Base-by-base conservation (phyloP, 2,329 filamentous ascomycete genomes). In the Ophiosphaerella herpotricha region DNA sequence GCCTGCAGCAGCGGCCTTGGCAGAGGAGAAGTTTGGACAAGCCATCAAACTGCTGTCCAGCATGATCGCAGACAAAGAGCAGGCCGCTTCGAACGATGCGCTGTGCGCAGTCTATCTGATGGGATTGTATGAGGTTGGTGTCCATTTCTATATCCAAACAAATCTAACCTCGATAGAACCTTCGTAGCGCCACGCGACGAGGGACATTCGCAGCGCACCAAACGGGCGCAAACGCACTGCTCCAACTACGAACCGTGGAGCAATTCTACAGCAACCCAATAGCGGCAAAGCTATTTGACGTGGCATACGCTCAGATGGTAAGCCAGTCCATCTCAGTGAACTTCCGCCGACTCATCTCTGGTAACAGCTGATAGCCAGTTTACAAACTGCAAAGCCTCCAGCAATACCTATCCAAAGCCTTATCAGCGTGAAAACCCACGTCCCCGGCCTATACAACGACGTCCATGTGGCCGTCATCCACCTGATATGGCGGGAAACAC, bases 91-190 rank as follows among this genome's bases (percentile, higher is more conserved):
- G 3, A 60, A 71, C 31, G 54, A 61, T 16, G 55, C 60, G 1
- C 47, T 71, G 5, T 62, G 59, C 38, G 53, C 66, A 1, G 65
- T 67, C 0, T 66, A 68, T 52, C 26, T 70, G 2, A 62, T 71
- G 56, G 64, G 66, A 1, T 41, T 70, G 0, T 70, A 64, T 14
- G 67, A 70, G 54, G 67, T 67, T 31, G 18, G 0, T 21, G 3
- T 16, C 5, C 12, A n/a, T 7, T 11, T 8, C n/a, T n/a, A 2
- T 26, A n/a, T 14, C 1, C 35, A 24, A 12, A 45, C 40, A 37
- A 39, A 12, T 3, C 35, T 52, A 23, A 47, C 36, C 8, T 4
- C 5, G 5, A 13, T 26, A 70, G 66, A 70, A 63, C 24, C 50
- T 71, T 9, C 61, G 60, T 7, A 54, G 51, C 13, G 31, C 57